phyloP scores from a whole-genome alignment of 495 filamentous ascomycete species.

The Alectoria sarmentosa region DNA sequence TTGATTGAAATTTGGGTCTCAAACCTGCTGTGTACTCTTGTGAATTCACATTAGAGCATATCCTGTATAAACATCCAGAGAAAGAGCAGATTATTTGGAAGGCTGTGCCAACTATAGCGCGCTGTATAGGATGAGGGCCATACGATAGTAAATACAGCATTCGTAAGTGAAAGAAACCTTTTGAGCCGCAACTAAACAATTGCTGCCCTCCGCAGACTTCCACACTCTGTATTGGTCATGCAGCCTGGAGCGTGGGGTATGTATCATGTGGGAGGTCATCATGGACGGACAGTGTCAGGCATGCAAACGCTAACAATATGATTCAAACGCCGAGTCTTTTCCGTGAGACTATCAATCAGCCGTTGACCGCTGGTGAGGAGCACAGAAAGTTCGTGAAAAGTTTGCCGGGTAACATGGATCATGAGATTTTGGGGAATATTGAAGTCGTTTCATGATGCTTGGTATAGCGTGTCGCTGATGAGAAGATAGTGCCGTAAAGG shows the following conservation, averaged over 20 bases:
- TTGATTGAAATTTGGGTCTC: neutral
- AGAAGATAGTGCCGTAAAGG: constrained; percentile 16
- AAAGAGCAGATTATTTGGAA: neutral
- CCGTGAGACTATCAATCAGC: neutral
- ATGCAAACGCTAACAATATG: neutral
- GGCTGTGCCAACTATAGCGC: constrained; percentile 9
- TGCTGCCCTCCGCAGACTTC: constrained; percentile 5
- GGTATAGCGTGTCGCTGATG: constrained; percentile 19
- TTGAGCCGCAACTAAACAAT: constrained; percentile 22
- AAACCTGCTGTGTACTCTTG: neutral
- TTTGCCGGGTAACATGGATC: constrained; percentile 11
- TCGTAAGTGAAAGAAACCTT: constrained; percentile 27
- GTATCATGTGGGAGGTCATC: constrained; percentile 8
- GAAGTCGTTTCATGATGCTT: constrained; percentile 13
- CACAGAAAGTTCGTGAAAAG: constrained; percentile 1
- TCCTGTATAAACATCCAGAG: neutral
- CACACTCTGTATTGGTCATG: constrained; percentile 2
- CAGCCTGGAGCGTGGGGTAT: constrained; percentile 4
- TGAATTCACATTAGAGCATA: neutral
- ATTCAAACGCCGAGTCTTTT: neutral
- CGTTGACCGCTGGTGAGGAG: constrained; percentile 10
- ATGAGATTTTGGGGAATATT: constrained; percentile 16
- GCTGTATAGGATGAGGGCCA: constrained; percentile 21
- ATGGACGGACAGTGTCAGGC: constrained; percentile 2
- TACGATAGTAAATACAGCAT: constrained; percentile 23